Evolutionary conservation across 345 rosid species (phyloP).

Genomic region (Firmiana major): DNA sequence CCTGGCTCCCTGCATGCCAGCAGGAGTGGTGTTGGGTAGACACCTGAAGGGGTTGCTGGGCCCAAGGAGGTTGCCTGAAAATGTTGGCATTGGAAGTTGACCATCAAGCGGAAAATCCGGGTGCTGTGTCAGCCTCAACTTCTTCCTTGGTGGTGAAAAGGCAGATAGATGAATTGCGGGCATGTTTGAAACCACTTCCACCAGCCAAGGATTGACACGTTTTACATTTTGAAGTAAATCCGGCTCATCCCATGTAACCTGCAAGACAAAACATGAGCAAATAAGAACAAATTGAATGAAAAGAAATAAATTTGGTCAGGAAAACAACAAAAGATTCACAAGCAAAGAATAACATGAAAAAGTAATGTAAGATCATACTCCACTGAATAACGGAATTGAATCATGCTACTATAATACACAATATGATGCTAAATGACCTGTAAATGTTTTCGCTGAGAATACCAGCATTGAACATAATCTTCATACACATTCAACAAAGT

Average conservation of each 20-base stretch:
- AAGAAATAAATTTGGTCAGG: background rate
- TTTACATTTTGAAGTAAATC: constrained; percentile 73
- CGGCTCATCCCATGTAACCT: constrained; percentile 84
- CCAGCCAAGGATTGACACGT: constrained; percentile 72
- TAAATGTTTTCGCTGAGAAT: background rate
- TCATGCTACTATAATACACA: background rate
- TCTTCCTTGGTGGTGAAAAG: constrained; percentile 65
- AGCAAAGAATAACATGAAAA: background rate
- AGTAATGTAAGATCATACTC: background rate
- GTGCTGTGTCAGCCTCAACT: constrained; percentile 53
- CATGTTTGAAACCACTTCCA: constrained; percentile 66
- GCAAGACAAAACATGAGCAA: background rate
- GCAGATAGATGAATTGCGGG: constrained; percentile 61
- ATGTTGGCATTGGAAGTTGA: constrained; percentile 48
- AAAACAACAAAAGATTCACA: background rate
- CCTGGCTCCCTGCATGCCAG: constrained; percentile 99
- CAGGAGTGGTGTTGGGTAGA: constrained; percentile 58
- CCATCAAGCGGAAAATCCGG: constrained; percentile 50
- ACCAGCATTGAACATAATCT: background rate
- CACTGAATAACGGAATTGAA: background rate
- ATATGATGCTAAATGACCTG: background rate
- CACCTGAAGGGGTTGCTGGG: constrained; percentile 46
- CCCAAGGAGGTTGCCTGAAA: constrained; percentile 53
- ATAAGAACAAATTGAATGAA: constrained; percentile 18
- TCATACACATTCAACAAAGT: constrained; percentile 11